phyloP scores from a whole-genome alignment of 2,329 filamentous ascomycete species.

The Xenosphaeropsis pyriputrescens region DNA sequence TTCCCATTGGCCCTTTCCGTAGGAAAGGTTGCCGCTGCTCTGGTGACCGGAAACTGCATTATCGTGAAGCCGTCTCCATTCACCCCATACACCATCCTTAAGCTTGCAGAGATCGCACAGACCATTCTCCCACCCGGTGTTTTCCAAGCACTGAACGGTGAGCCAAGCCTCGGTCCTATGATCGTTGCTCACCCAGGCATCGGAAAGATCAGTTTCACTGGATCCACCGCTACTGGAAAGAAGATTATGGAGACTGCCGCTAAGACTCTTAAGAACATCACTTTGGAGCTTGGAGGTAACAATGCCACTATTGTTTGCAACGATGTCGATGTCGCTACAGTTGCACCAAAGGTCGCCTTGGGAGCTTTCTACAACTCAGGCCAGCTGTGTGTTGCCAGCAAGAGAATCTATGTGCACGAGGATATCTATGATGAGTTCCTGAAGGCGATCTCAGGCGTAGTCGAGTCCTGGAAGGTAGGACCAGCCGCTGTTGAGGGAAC shows the following conservation, averaged over 20 bases:
- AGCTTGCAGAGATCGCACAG: constrained; percentile 32
- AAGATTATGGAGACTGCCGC: constrained; percentile 31
- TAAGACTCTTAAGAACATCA: constrained; percentile 34
- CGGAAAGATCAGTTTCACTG: constrained; percentile 41
- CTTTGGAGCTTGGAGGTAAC: constrained; percentile 38
- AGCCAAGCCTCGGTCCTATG: constrained; percentile 32
- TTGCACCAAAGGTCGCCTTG: constrained; percentile 27
- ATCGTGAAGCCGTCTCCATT: constrained; percentile 40
- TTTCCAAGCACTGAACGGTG: constrained; percentile 36
- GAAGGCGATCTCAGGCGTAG: constrained; percentile 25
- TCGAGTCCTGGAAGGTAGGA: constrained; percentile 24
- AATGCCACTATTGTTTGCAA: constrained; percentile 36
- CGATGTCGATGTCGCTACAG: constrained; percentile 29
- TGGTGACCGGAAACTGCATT: constrained; percentile 39
- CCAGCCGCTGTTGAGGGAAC: constrained; percentile 20
- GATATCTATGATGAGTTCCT: constrained; percentile 40
- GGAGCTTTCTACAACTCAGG: constrained; percentile 35
- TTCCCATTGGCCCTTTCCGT: constrained; percentile 35
- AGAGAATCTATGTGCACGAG: constrained; percentile 45
- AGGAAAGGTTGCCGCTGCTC: constrained; percentile 38
- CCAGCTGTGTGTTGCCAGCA: constrained; percentile 34
- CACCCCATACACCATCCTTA: constrained; percentile 34
- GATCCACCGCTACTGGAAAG: constrained; percentile 32
- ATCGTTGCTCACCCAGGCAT: constrained; percentile 36
- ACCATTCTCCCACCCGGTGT: constrained; percentile 36